Conservation (phyloP, 345 rosid genomes). For the Aethionema arabicum region DNA sequence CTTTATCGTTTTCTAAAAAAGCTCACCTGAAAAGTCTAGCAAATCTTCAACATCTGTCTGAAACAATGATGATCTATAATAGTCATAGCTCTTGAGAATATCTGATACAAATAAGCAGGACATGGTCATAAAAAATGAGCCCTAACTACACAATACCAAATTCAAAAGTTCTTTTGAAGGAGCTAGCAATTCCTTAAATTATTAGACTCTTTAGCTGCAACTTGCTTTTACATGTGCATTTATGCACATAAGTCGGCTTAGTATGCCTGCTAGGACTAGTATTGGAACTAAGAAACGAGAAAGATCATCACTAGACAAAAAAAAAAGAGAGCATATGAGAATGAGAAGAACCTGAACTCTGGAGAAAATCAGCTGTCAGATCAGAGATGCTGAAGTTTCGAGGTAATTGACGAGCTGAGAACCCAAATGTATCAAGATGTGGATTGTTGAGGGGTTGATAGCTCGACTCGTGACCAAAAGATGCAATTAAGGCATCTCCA, state of each 20-base stretch:
- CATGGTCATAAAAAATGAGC: background rate
- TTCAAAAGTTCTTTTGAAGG: background rate
- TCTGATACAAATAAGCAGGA: conserved; percentile 43
- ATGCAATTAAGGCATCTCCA: conserved; percentile 59
- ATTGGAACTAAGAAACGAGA: background rate
- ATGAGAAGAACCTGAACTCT: conserved; percentile 68
- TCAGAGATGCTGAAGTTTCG: conserved; percentile 85
- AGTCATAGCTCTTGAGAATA: conserved; percentile 68
- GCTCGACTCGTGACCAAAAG: conserved; percentile 75
- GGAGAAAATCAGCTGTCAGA: conserved; percentile 72
- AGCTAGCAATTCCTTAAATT: too few relatives aligned
- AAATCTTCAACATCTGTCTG: conserved; percentile 46
- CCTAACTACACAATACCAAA: background rate
- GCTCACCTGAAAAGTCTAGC: conserved; percentile 55
- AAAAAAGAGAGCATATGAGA: conserved; percentile 10
- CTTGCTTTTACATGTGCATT: too few relatives aligned
- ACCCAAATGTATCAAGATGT: conserved; percentile 66
- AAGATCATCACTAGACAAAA: background rate
- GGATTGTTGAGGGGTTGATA: conserved; percentile 65
- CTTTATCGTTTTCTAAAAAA: background rate
- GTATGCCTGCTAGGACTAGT: background rate
- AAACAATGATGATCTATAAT: conserved; percentile 67
- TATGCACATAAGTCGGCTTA: conserved; percentile 5
- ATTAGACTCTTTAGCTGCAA: too few relatives aligned
- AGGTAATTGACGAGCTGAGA: conserved; percentile 68